phyloP scores from a whole-genome alignment of 2,329 filamentous ascomycete genomes.

The Daldinia sp. region DNA sequence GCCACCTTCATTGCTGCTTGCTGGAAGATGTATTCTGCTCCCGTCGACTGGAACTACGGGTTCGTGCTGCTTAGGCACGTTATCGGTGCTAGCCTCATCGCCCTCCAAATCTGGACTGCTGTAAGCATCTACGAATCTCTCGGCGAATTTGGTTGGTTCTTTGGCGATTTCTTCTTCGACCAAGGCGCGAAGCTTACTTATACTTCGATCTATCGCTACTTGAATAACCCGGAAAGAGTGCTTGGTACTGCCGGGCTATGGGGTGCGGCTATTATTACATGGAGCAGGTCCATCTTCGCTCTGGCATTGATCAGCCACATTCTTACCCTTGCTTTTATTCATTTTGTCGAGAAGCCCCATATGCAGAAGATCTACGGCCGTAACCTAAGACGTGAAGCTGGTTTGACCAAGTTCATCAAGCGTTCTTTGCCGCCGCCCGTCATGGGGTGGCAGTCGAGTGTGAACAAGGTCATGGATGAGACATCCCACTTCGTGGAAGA shows the following conservation, averaged over 20 bases:
- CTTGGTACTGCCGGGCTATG: slow-evolving; percentile 94
- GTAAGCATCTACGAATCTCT: slow-evolving; percentile 94
- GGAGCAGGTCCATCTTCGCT: slow-evolving; percentile 85
- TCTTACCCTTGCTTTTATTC: slow-evolving; percentile 85
- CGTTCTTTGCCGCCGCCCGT: slow-evolving; percentile 85
- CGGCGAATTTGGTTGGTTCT: slow-evolving; percentile 99
- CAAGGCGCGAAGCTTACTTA: slow-evolving; percentile 89
- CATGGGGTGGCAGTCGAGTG: slow-evolving; percentile 82
- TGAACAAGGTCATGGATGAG: slow-evolving; percentile 87
- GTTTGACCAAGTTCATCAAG: slow-evolving; percentile 89
- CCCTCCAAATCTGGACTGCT: slow-evolving; percentile 91
- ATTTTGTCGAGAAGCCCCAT: slow-evolving; percentile 93
- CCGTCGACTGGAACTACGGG: slow-evolving; percentile 86
- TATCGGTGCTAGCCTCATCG: slow-evolving; percentile 79
- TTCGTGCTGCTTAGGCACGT: slow-evolving; percentile 87
- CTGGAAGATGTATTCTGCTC: slow-evolving; percentile 96
- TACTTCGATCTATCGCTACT: slow-evolving; percentile 94
- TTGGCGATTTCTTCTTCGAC: slow-evolving; percentile 98
- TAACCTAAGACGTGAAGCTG: slow-evolving; percentile 84
- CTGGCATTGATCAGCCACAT: slow-evolving; percentile 87
- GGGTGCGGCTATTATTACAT: slow-evolving; percentile 93
- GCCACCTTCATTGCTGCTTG: slow-evolving; percentile 87
- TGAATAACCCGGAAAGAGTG: slow-evolving; percentile 96
- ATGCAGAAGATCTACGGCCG: slow-evolving; percentile 98
- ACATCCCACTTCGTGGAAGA: slow-evolving; percentile 91